Evolutionary conservation across 2,329 filamentous ascomycete species (phyloP), one percentile per base, ranked within the genome.

Genomic region (Didymella glomerata): DNA sequence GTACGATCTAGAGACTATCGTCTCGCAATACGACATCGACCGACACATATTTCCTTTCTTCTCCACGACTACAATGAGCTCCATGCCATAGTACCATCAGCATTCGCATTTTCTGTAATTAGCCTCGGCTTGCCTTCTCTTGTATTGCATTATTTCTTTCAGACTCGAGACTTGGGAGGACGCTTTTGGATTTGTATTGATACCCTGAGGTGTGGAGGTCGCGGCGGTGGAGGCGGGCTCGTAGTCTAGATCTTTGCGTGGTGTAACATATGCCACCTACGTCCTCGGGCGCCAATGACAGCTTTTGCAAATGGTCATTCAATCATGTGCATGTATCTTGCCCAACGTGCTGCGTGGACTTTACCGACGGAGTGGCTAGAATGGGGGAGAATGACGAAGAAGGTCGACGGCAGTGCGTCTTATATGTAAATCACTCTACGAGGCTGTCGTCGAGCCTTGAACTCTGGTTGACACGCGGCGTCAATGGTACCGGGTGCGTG

Each of bases 161-260:
- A 10, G 8, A 34, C 48, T 48, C n/a, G 25, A 22, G 13, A n/a
- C n/a, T 22, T 60, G 54, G 58, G 55, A 27, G 47, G 62, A 54
- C 20, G 34, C 40, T 54, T 62, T 44, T 61, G 48, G 54, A 51
- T 48, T 48, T 68, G 68, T 72, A 71, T 71, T 72, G 71, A 74
- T 74, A 74, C 71, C 71, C 71, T 56, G 63, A 61, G 54, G 64
- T 61, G 63, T 61, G 66, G 68, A 68, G 64, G 61, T 47, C 61
- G 38, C 60, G 34, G 14, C 54, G 60, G 61, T 66, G 63, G 56
- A 61, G 40, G 65, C 67, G 64, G 67, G 51, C 50, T 50, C 56
- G 53, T 54, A 54, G 49, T 54, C 50, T 49, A 58, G 56, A 58
- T 27, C 32, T 54, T 32, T 24, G 46, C 10, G 25, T 42, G 40